A percentile compares a stretch with the other conserved stretches of the same genome.
Evolutionary conservation across 2,329 filamentous ascomycete species (phyloP).

Genomic region (Curvularia hawaiiensis): DNA sequence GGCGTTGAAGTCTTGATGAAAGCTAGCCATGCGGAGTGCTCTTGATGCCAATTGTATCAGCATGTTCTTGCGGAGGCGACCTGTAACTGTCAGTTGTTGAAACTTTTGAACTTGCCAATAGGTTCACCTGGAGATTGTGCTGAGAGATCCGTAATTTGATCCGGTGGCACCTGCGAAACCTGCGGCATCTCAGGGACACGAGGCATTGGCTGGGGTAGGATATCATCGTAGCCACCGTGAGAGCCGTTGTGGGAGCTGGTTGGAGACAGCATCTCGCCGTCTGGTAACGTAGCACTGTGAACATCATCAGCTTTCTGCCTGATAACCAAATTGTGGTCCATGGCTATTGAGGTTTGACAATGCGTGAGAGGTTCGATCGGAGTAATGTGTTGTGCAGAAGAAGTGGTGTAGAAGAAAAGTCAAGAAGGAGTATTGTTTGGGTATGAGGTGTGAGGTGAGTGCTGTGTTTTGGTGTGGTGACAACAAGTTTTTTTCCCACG

Average conservation of each 20-base stretch:
- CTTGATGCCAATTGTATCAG: not conserved
- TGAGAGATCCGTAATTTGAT: not conserved
- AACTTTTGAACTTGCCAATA: not conserved
- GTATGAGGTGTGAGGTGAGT: too few species aligned
- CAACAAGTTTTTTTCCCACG: constrained; percentile 4
- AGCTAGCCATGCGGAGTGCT: not conserved
- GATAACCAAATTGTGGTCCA: too few species aligned
- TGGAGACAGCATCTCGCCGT: not conserved
- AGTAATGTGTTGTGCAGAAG: too few species aligned
- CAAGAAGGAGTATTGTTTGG: too few species aligned
- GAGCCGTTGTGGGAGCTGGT: not conserved
- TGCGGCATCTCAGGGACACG: not conserved
- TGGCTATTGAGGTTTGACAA: too few species aligned
- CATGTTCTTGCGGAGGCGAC: not conserved
- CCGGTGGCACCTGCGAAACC: not conserved
- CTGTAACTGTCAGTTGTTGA: constrained; percentile 9
- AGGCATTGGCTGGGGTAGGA: not conserved
- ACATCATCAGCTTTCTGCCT: too few species aligned
- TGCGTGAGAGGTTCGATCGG: not conserved
- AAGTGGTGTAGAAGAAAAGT: not conserved
- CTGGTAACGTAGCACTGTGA: not conserved
- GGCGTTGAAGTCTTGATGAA: not conserved
- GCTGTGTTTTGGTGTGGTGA: not conserved
- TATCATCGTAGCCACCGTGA: too few species aligned
- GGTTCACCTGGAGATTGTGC: constrained; percentile 1